Evolutionary conservation across 805 yeast genomes (phyloP), one percentile per base, ranked within the genome.

Genomic region (Torulaspora microellipsoides): DNA sequence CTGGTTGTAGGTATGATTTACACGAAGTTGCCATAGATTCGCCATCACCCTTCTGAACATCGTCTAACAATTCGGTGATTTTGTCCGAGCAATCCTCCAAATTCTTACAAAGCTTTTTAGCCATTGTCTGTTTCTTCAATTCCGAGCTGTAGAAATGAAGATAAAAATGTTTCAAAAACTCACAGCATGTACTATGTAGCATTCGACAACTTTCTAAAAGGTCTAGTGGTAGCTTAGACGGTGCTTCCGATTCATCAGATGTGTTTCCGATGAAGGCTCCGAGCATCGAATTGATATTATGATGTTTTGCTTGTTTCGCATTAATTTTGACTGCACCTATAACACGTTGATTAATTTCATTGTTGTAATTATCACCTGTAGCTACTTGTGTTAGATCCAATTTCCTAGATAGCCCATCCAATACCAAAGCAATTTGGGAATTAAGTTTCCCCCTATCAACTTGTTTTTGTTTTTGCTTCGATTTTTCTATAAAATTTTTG

Each of bases 161-260:
- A 84, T 90, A 85, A 59, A 84, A 85, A 59, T 85, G 95, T 45
- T 79, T 76, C 32, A 85, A 63, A 58, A 85, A 85, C 60, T 85
- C 95, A 30, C 81, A 72, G 2, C 90, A 78, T 0, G 93, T 83
- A 1, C 83, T 77, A 58, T 85, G 90, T 12, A 83, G 71, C 33
- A 83, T 62, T 39, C 81, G 66, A 30, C 85, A 66, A 35, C 73
- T 69, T 38, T 81, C 85, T 9, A 76, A 43, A 1, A 71, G 49
- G 9, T 58, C 64, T 3, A 41, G 41, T n/a, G 70, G 72, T n/a
- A 67, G 53, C 6, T 49, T 55, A 5, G 66, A 56, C 39, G 56
- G 60, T 2, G 61, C 53, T 34, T 68, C 71, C 13, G 56, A 57
- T 6, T 51, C 53, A 4, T 57, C 62, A 3, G 36, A 35, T 15